Evolutionary conservation across 2,329 filamentous ascomycete genomes (phyloP).

Genomic region (Diatrype stigma): DNA sequence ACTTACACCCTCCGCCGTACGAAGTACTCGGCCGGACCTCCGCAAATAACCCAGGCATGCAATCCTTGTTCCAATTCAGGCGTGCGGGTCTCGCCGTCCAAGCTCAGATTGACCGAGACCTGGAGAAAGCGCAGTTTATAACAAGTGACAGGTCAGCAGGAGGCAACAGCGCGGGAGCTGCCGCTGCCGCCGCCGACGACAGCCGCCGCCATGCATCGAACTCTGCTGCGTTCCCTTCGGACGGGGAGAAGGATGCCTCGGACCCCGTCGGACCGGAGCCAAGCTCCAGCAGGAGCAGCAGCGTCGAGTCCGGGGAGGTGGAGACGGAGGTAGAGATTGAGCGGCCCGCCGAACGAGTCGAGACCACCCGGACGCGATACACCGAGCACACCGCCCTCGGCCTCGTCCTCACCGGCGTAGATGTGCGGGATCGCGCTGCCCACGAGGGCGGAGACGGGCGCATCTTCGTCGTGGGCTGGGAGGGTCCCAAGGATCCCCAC

Average conservation of each 20-base stretch:
- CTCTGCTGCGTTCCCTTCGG: background rate
- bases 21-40: no score
- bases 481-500: slow-evolving; percentile 30
- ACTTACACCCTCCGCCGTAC: no score
- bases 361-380: slow-evolving; percentile 14
- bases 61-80: slow-evolving; percentile 19
- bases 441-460: slow-evolving; percentile 21
- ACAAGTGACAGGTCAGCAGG: slow-evolving; percentile 4
- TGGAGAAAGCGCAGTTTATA: slow-evolving; percentile 11
- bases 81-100: slow-evolving; percentile 14
- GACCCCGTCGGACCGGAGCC: background rate
- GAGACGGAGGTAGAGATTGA: no score
- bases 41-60: slow-evolving; percentile 12
- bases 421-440: slow-evolving; percentile 21
- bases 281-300: background rate
- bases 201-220: no score
- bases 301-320: background rate
- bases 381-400: slow-evolving; percentile 19
- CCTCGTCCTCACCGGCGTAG: slow-evolving; percentile 26
- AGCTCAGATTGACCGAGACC: slow-evolving; percentile 19
- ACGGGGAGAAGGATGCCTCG: background rate
- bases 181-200: background rate
- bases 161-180: background rate
- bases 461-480: slow-evolving; percentile 38
- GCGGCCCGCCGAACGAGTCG: slow-evolving; percentile 6